phyloP scores from a whole-genome alignment of 495 filamentous ascomycete species.

The Achaetomiella virescens region DNA sequence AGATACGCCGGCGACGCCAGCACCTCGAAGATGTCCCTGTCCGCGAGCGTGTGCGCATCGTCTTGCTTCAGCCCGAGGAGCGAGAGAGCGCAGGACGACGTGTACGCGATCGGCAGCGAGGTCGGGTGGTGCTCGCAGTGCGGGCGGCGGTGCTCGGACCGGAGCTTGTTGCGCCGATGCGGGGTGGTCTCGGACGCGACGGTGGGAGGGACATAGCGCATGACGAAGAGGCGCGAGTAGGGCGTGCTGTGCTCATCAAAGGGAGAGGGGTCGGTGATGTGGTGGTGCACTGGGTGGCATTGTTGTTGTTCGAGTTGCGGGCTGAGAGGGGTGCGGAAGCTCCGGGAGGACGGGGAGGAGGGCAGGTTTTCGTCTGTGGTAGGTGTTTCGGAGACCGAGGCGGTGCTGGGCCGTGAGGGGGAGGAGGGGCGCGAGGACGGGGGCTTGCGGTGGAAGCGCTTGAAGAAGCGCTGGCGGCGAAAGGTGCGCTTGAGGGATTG shows the following conservation, averaged over 20 bases:
- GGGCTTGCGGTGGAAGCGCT: conserved; percentile 12
- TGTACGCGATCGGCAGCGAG: conserved; percentile 20
- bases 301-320: not conserved
- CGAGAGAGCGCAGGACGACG: conserved; percentile 31
- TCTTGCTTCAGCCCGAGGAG: conserved; percentile 36
- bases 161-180: not conserved
- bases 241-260: conserved; percentile 26
- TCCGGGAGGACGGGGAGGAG: not conserved
- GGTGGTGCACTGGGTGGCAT: not conserved
- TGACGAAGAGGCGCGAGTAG: conserved; percentile 44
- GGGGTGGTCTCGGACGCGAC: not conserved
- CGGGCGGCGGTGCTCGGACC: not conserved
- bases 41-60: conserved; percentile 32
- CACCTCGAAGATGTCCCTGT: conserved; percentile 46
- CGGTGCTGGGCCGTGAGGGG: conserved; percentile 3
- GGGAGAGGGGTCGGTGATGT: not conserved
- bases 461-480: conserved; percentile 23
- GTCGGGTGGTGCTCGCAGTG: not conserved
- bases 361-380: not conserved
- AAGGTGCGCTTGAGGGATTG: not conserved
- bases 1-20: conserved; percentile 31
- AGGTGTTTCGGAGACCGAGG: not conserved
- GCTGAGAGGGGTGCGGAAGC: not conserved
- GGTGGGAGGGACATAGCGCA: conserved; percentile 13
- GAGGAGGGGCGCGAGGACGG: not conserved